Conservation (phyloP, 352 stramenopile species). For the Pythium brassicae region DNA sequence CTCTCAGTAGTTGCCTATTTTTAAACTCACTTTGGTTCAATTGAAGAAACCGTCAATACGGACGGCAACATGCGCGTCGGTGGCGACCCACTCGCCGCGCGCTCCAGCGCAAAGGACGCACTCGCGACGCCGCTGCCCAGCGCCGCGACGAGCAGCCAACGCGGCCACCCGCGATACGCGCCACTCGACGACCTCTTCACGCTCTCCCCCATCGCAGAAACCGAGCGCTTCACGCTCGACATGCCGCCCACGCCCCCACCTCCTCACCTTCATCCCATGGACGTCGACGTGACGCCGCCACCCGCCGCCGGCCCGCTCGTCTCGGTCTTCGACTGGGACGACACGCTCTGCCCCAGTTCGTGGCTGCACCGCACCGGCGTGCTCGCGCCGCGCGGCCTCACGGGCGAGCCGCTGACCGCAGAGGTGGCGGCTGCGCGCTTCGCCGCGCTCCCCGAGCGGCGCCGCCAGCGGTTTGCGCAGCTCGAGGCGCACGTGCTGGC, state of each 20-base stretch:
- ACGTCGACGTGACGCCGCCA: conserved; percentile 11
- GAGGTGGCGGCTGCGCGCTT: no score
- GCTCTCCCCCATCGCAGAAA: conserved; percentile 11
- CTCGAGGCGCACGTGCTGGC: conserved; percentile 37
- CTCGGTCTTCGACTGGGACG: conserved; percentile 62
- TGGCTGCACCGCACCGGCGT: conserved; percentile 46
- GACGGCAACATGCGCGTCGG: no score
- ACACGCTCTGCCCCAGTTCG: conserved; percentile 58
- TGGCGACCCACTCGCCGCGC: no score
- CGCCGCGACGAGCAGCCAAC: background rate
- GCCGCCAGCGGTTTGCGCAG: background rate
- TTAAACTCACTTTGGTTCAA: no score
- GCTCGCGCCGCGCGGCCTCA: conserved; percentile 32
- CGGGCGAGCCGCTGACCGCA: no score
- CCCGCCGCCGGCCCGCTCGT: conserved; percentile 19
- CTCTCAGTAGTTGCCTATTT: no score
- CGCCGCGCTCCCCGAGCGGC: no score
- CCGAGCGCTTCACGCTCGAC: conserved; percentile 10
- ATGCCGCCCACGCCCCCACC: conserved; percentile 1
- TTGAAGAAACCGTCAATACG: no score
- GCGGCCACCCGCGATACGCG: no score
- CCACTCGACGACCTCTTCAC: conserved; percentile 2
- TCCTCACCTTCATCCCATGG: conserved; percentile 4
- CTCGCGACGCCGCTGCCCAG: no score
- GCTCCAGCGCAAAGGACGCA: no score